These are phyloP conservation scores for Penicillium maclennaniae DNA, from an alignment of 495 filamentous ascomycete species.

Conservation along the genomic window DNA sequence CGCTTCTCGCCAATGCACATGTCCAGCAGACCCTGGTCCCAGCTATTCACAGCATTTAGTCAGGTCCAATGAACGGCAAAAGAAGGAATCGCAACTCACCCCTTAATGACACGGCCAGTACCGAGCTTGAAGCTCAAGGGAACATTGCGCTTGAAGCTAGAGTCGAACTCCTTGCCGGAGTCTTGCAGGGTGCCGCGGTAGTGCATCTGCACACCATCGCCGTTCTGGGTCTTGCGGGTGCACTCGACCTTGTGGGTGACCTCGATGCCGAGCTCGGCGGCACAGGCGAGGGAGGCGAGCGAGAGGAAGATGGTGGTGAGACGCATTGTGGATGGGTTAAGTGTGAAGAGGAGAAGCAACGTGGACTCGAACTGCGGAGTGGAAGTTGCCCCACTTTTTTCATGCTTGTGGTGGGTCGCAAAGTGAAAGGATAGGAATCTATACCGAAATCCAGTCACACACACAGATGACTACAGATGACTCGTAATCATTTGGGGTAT, in stretches of 20 bases:
- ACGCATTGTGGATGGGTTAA: conserved; percentile 25
- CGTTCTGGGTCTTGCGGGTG: conserved; percentile 66
- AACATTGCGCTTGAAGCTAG: conserved; percentile 64
- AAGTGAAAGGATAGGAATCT: neutral
- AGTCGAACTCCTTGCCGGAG: conserved; percentile 52
- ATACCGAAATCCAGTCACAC: too few species aligned
- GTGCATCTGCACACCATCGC: conserved; percentile 80
- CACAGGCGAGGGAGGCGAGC: conserved; percentile 44
- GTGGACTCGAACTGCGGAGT: neutral
- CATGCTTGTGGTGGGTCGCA: neutral
- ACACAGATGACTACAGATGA: too few species aligned
- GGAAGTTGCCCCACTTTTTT: neutral
- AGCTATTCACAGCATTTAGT: conserved; percentile 39
- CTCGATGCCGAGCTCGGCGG: conserved; percentile 66
- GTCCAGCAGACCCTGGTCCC: conserved; percentile 86
- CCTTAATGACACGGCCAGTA: conserved; percentile 79
- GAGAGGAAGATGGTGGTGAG: conserved; percentile 47
- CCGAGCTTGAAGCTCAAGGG: conserved; percentile 81
- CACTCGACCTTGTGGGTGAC: conserved; percentile 68
- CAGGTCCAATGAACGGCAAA: neutral
- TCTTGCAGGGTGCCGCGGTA: conserved; percentile 73
- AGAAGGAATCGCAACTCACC: conserved; percentile 42
- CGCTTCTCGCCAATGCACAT: conserved; percentile 98
- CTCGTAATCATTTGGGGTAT: neutral
- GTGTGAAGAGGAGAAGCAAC: neutral